Conservation (phyloP, 75 land plant genomes). For the Sequoiadendron giganteum region DNA sequence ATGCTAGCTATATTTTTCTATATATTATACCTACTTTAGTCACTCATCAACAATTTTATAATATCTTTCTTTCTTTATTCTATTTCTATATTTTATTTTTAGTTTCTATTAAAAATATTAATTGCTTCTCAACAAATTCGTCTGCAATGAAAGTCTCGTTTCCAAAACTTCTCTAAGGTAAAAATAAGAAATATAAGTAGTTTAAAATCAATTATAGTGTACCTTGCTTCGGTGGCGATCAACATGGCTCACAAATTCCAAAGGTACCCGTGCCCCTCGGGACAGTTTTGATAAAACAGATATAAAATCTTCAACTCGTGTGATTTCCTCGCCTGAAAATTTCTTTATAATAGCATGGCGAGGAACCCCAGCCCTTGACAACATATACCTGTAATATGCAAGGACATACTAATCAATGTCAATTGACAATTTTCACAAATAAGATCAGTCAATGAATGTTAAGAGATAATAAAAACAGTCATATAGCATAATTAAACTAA, state of each 20-base stretch:
- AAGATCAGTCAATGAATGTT: not conserved
- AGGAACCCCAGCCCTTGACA: constrained; percentile 96
- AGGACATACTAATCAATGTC: constrained; percentile 9
- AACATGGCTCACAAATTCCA: constrained; percentile 71
- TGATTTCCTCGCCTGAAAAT: constrained; percentile 81
- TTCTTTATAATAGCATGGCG: constrained; percentile 93
- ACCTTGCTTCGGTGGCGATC: constrained; percentile 96
- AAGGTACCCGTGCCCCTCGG: constrained; percentile 85
- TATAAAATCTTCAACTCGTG: constrained; percentile 56
- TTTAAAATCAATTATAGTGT: not conserved
- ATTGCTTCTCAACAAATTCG: not conserved
- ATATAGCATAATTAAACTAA: not conserved
- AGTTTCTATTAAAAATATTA: not conserved
- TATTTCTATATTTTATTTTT: not conserved
- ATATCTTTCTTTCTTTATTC: not conserved
- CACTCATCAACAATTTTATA: not conserved
- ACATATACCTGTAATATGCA: constrained; percentile 71
- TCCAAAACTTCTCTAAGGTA: not conserved
- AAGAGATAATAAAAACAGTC: not conserved
- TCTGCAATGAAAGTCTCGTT: not conserved
- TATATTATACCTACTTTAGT: not conserved
- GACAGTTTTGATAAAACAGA: constrained; percentile 57
- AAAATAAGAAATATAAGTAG: not conserved
- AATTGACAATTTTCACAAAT: not conserved
- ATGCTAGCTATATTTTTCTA: not conserved